Base-by-base conservation (phyloP, 306 rosid species). In the Prunus mume region DNA sequence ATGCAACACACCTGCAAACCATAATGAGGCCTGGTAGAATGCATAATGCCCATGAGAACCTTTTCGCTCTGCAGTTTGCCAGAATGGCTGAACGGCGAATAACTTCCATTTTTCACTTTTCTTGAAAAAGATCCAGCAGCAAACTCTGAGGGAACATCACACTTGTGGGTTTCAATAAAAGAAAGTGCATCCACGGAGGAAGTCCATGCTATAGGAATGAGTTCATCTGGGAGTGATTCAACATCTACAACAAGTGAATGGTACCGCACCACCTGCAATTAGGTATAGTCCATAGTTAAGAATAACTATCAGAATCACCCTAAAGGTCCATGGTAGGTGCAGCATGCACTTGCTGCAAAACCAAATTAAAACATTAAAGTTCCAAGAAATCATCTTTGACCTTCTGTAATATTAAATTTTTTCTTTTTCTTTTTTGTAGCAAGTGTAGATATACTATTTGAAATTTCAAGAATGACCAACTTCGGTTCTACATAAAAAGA, bases 151-250 rank as follows among this genome's bases (percentile, higher is more conserved):
- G 75, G 54, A 76, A 20, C 75, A 80, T 76, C 74, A 80, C 86
- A 69, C 70, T 80, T 85, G 61, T 80, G 71, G 64, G 84, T 65
- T 81, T 77, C 88, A 67, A 80, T 63, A 85, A 79, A 89, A 30
- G 97, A 86, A 85, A 87, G 83, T 78, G 90, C 83, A 62, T 84
- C 84, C 3, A 75, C 46, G 47, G 96, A 86, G 78, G 90, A 74
- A 46, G 99, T 91, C 99, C 99, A 96, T 75, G 99, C 96, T 69
- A 92, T 96, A 70, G 99, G 99, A 84, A 96, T 87, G 71, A 96
- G 90, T 76, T 88, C 93, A 62, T 89, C 79, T 74, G 99, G 99
- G 52, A 96, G 96, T 19, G 98, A 85, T 80, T 85, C 90, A 64
- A 88, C 81, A 82, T 91, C 98, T 84, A 95, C 82, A 67, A 92